Evolutionary conservation across 2,329 filamentous ascomycete species (phyloP).

Genomic region (Diaporthe humulicola): DNA sequence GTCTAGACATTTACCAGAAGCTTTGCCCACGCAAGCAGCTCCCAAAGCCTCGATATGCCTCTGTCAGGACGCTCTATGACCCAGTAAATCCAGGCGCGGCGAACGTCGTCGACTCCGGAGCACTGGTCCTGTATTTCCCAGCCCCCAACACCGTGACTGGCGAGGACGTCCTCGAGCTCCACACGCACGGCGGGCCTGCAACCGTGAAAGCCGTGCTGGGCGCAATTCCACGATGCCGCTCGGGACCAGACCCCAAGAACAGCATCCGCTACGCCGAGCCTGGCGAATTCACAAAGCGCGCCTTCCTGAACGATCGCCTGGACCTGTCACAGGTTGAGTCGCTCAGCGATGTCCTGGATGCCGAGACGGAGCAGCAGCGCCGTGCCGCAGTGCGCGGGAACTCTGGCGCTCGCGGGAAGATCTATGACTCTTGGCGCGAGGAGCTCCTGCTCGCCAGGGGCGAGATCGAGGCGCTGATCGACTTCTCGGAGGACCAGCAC

Average conservation of each 20-base stretch:
- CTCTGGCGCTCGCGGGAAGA: slow-evolving; percentile 75
- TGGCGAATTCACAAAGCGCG: slow-evolving; percentile 93
- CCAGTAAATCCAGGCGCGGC: slow-evolving; percentile 47
- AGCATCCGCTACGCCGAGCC: slow-evolving; percentile 89
- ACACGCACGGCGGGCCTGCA: slow-evolving; percentile 92
- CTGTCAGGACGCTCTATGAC: slow-evolving; percentile 80
- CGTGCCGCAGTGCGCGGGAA: slow-evolving; percentile 85
- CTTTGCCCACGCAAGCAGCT: slow-evolving; percentile 62
- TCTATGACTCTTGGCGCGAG: slow-evolving; percentile 87
- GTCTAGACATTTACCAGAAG: slow-evolving; percentile 69
- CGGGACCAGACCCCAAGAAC: slow-evolving; percentile 45
- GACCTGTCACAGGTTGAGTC: slow-evolving; percentile 87
- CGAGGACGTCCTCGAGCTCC: slow-evolving; percentile 91
- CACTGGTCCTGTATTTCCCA: slow-evolving; percentile 87
- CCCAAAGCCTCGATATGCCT: slow-evolving; percentile 70
- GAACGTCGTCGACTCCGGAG: slow-evolving; percentile 81
- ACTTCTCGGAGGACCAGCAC: slow-evolving; percentile 97
- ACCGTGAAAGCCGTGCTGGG: slow-evolving; percentile 88
- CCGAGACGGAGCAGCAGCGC: slow-evolving; percentile 93
- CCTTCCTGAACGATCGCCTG: slow-evolving; percentile 88
- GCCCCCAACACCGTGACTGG: slow-evolving; percentile 87
- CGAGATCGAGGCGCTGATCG: slow-evolving; percentile 94
- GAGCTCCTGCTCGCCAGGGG: slow-evolving; percentile 84
- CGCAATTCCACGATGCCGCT: slow-evolving; percentile 73
- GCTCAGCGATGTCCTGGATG: slow-evolving; percentile 72